Percentiles rank a stretch among this genome's conserved stretches.
These are phyloP conservation scores for Theobroma cacao DNA, from an alignment of 345 rosid species.

Conservation along the genomic window DNA sequence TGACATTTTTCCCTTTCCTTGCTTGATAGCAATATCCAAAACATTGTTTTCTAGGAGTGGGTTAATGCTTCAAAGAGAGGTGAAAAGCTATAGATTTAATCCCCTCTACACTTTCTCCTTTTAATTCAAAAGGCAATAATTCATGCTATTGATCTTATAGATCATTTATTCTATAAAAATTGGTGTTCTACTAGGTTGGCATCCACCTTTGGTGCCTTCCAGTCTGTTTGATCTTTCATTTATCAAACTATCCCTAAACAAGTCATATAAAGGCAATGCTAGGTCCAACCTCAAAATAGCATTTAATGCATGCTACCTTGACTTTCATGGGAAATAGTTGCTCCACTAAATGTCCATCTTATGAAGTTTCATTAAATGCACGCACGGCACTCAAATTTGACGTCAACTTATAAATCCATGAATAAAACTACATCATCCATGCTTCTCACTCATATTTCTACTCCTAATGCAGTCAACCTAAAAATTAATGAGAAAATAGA, in stretches of 20 bases:
- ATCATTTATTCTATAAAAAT: background rate
- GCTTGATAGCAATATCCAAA: background rate
- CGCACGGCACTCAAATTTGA: too few species aligned
- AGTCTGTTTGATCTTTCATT: background rate
- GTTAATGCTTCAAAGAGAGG: background rate
- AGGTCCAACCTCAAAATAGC: background rate
- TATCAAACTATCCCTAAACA: background rate
- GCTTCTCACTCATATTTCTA: background rate
- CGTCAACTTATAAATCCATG: too few species aligned
- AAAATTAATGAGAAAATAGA: background rate
- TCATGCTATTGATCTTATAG: background rate
- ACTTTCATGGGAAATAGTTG: too few species aligned
- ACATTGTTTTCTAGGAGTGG: background rate
- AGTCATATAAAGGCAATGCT: background rate
- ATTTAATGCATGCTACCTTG: background rate
- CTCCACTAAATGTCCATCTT: too few species aligned
- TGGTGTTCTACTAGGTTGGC: background rate
- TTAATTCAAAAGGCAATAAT: background rate
- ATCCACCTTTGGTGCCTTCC: background rate
- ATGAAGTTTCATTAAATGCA: too few species aligned
- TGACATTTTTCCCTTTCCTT: background rate
- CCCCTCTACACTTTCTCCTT: background rate
- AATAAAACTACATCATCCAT: background rate
- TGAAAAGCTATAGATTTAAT: background rate
- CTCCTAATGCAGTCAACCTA: background rate